Evolutionary conservation across 2,329 filamentous ascomycete genomes (phyloP).

Genomic region (Venturia oleaginea): DNA sequence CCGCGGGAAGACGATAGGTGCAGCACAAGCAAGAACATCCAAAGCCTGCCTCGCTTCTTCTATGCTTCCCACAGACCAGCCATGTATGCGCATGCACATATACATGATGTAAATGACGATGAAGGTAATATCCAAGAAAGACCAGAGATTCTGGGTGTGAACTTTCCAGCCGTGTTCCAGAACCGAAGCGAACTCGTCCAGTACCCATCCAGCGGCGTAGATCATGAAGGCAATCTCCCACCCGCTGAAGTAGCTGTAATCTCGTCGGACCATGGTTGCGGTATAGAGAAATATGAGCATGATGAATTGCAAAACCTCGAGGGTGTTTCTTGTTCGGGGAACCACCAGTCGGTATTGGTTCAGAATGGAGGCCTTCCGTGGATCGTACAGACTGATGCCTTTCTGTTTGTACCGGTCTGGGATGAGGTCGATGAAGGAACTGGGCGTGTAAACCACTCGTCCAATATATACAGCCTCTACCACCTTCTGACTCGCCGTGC

Average conservation of each 20-base stretch:
- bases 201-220: slow-evolving; percentile 68
- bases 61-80: slow-evolving; percentile 43
- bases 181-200: slow-evolving; percentile 70
- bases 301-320: slow-evolving; percentile 67
- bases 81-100: slow-evolving; percentile 57
- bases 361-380: slow-evolving; percentile 61
- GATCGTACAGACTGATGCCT: slow-evolving; percentile 73
- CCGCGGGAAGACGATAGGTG: slow-evolving; percentile 67
- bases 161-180: slow-evolving; percentile 70
- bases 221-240: slow-evolving; percentile 61
- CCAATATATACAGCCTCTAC: slow-evolving; percentile 77
- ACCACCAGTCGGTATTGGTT: slow-evolving; percentile 83
- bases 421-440: slow-evolving; percentile 71
- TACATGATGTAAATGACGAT: slow-evolving; percentile 63
- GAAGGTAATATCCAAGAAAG: slow-evolving; percentile 74
- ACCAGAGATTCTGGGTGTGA: slow-evolving; percentile 83
- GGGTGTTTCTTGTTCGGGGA: slow-evolving; percentile 63
- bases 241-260: slow-evolving; percentile 45
- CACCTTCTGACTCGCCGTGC: slow-evolving; percentile 71
- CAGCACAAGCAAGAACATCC: slow-evolving; percentile 70
- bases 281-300: slow-evolving; percentile 61
- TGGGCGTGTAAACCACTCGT: slow-evolving; percentile 72
- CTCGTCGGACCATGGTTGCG: slow-evolving; percentile 60
- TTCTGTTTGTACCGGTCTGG: slow-evolving; percentile 80
- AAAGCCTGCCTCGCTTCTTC: slow-evolving; percentile 56